phyloP scores from a whole-genome alignment of 2,329 filamentous ascomycete species.

The Ophiostoma himal-ulmi region DNA sequence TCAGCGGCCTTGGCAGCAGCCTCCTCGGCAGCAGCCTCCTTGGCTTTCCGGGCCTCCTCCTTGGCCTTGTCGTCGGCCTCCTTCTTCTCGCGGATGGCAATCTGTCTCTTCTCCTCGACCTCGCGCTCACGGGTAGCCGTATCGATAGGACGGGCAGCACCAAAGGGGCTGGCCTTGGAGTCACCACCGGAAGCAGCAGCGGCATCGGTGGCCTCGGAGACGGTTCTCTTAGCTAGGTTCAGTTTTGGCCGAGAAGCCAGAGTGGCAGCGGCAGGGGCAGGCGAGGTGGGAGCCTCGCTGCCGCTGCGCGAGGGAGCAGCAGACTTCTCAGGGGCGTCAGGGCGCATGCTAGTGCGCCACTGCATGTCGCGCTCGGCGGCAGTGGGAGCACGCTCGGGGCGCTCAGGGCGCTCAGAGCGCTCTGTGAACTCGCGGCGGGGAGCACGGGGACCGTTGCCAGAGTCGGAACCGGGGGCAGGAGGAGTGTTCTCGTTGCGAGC shows the following conservation, averaged over 20 bases:
- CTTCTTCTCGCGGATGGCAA: conserved; percentile 71
- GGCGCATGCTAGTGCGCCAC: conserved; percentile 87
- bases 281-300: conserved; percentile 70
- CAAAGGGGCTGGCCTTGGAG: conserved; percentile 86
- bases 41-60: conserved; percentile 63
- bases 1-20: conserved; percentile 31
- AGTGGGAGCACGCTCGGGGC: conserved; percentile 64
- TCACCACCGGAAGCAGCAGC: conserved; percentile 52
- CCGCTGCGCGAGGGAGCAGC: conserved; percentile 61
- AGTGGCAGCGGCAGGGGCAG: conserved; percentile 46
- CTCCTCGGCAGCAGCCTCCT: conserved; percentile 33
- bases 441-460: conserved; percentile 64
- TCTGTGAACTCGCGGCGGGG: conserved; percentile 72
- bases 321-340: conserved; percentile 61
- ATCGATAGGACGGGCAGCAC: conserved; percentile 88
- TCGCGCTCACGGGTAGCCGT: conserved; percentile 83
- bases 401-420: conserved; percentile 46
- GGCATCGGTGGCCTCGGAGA: conserved; percentile 60
- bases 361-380: conserved; percentile 89
- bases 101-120: conserved; percentile 79
- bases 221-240: conserved; percentile 85
- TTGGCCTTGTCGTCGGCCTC: conserved; percentile 82
- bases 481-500: conserved; percentile 38
- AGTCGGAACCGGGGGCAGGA: conserved; percentile 22
- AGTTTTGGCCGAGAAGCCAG: conserved; percentile 66